Evolutionary conservation across 805 yeast species (phyloP).

Genomic region (Geotrichum ghanense): DNA sequence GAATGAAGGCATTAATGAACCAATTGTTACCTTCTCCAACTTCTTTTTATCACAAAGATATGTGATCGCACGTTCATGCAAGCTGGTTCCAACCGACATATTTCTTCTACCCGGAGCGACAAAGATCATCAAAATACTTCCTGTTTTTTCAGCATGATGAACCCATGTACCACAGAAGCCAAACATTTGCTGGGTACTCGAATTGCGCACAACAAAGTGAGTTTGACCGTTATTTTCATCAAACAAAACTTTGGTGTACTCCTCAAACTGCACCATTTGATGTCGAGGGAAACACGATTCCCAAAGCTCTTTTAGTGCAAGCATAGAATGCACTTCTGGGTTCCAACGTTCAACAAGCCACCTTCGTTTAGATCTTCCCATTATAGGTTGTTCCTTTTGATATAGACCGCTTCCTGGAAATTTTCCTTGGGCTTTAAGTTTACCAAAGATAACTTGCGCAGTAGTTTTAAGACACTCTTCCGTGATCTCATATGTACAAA

Average conservation of each 20-base stretch:
- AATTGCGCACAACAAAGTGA: slow-evolving; percentile 45
- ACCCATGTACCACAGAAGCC: slow-evolving; percentile 48
- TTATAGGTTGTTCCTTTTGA: slow-evolving; percentile 10
- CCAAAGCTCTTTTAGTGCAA: slow-evolving; percentile 35
- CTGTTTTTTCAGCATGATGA: slow-evolving; percentile 26
- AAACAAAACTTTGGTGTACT: slow-evolving; percentile 13
- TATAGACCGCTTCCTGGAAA: slow-evolving; percentile 39
- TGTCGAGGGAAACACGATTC: slow-evolving; percentile 28
- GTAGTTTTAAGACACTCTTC: slow-evolving; percentile 37
- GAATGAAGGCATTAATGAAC: slow-evolving; percentile 38
- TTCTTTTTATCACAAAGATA: slow-evolving; percentile 35
- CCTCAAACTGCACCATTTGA: slow-evolving; percentile 14
- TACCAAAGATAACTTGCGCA: slow-evolving; percentile 45
- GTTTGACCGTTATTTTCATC: slow-evolving; percentile 27
- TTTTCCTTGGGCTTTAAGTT: slow-evolving; percentile 37
- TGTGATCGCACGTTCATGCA: slow-evolving; percentile 41
- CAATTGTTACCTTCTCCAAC: slow-evolving; percentile 33
- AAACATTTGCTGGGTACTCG: slow-evolving; percentile 41
- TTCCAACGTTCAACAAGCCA: slow-evolving; percentile 53
- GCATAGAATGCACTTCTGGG: slow-evolving; percentile 35
- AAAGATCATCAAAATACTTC: slow-evolving; percentile 35
- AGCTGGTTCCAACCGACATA: slow-evolving; percentile 43
- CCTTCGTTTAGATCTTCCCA: slow-evolving; percentile 11
- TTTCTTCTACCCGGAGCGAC: slow-evolving; percentile 44
- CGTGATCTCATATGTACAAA: slow-evolving; percentile 54